A percentile compares a stretch with the other conserved stretches of the same genome.
Conservation (phyloP, 2,329 filamentous ascomycete species). For the Ophiobolus disseminans region DNA sequence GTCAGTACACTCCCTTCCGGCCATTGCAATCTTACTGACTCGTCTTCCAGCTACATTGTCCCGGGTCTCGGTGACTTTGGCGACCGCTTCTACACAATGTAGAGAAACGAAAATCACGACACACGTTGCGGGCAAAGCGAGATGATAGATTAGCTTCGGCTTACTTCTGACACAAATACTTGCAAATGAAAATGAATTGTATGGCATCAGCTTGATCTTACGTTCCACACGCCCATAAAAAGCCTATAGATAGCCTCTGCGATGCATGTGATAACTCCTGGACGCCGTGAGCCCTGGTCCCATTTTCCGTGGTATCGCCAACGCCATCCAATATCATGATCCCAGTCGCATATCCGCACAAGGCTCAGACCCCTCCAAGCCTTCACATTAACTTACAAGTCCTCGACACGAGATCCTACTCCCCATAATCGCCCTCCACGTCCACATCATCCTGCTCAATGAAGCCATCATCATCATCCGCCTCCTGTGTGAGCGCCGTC, state of each 20-base stretch:
- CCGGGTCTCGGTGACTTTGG: constrained; percentile 95
- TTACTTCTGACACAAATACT: constrained; percentile 11
- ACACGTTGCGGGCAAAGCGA: no score
- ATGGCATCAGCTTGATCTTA: constrained; percentile 7
- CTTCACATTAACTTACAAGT: not conserved
- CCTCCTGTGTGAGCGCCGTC: constrained; percentile 39
- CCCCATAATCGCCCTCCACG: constrained; percentile 48
- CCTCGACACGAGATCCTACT: constrained; percentile 13
- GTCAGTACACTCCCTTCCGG: constrained; percentile 62
- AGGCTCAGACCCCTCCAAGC: not conserved
- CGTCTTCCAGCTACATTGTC: constrained; percentile 78
- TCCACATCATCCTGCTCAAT: constrained; percentile 50
- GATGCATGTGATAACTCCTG: not conserved
- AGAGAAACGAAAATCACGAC: no score
- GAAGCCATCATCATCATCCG: constrained; percentile 45
- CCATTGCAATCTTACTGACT: constrained; percentile 11
- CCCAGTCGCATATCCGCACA: not conserved
- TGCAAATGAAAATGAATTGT: no score
- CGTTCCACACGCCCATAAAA: not conserved
- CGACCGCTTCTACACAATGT: constrained; percentile 94
- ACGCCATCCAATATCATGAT: not conserved
- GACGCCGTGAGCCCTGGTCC: constrained; percentile 4
- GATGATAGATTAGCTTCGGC: constrained; percentile 8
- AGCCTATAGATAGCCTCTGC: not conserved
- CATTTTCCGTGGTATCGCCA: constrained; percentile 19